Conservation (phyloP, 345 rosid genomes). For the Acer yangbiense region DNA sequence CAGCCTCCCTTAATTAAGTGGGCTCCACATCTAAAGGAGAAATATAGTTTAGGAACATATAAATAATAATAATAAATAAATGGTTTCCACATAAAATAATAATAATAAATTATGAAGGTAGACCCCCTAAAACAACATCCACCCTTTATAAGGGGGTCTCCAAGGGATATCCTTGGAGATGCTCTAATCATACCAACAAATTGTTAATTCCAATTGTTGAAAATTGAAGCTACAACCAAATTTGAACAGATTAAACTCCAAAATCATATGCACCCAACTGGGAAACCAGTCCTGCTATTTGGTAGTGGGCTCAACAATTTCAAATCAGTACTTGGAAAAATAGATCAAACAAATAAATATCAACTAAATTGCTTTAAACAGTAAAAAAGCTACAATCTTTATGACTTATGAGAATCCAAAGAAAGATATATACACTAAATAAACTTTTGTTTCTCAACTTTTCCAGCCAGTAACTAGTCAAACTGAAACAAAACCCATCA, state of each 20-base stretch:
- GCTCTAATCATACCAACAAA: not conserved
- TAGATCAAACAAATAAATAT: not conserved
- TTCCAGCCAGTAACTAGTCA: not conserved
- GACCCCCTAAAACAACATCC: too few relatives aligned
- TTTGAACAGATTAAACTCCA: not conserved
- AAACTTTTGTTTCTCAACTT: not conserved
- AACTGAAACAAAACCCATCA: constrained; percentile 14
- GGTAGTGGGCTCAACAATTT: not conserved
- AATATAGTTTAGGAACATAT: too few relatives aligned
- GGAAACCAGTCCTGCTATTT: not conserved
- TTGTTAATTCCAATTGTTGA: not conserved
- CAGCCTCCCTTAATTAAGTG: too few relatives aligned
- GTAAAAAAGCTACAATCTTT: not conserved
- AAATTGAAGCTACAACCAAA: not conserved
- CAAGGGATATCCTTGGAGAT: too few relatives aligned
- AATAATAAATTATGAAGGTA: too few relatives aligned
- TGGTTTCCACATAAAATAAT: too few relatives aligned
- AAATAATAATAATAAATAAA: too few relatives aligned
- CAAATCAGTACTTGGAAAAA: not conserved
- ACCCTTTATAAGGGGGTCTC: too few relatives aligned
- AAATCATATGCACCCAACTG: not conserved
- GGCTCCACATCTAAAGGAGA: too few relatives aligned
- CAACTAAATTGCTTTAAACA: not conserved
- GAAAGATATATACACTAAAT: not conserved
- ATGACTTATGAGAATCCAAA: not conserved